Percentiles rank a stretch among this genome's conserved stretches.
phyloP scores from a whole-genome alignment of 139 green algal genomes.

The Bryopsis sp. region DNA sequence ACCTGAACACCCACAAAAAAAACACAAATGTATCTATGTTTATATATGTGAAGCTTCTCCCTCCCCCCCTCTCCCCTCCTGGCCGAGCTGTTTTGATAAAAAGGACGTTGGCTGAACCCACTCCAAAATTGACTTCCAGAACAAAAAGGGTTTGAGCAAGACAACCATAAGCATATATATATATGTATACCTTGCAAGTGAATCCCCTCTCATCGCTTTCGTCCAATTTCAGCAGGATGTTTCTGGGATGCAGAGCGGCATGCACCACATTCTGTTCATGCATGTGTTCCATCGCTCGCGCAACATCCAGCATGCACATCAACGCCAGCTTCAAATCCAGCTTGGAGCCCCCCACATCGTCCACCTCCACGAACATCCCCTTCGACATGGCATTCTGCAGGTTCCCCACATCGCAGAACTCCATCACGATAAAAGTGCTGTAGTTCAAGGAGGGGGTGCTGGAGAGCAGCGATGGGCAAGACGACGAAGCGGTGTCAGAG shows the following conservation, averaged over 20 bases:
- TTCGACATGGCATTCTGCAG: neutral
- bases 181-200: constrained; percentile 8
- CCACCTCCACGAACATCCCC: neutral
- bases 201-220: neutral
- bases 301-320: neutral
- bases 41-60: too few species aligned
- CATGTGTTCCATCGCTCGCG: neutral
- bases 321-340: too few species aligned
- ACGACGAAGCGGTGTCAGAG: neutral
- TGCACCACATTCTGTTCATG: neutral
- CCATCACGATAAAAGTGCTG: constrained; percentile 1
- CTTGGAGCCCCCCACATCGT: neutral
- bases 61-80: too few species aligned
- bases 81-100: too few species aligned
- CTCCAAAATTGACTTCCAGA: too few species aligned
- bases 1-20: too few species aligned
- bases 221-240: neutral
- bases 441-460: neutral
- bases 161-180: too few species aligned
- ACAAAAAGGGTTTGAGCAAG: too few species aligned
- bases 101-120: too few species aligned
- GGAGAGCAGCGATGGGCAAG: neutral
- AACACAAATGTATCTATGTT: too few species aligned
- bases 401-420: neutral
- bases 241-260: neutral